Percentiles rank a stretch among this genome's conserved stretches.
Evolutionary conservation across 1,284 basidiomycete genomes (phyloP).

Genomic region (Leccinum cinnamomeum): DNA sequence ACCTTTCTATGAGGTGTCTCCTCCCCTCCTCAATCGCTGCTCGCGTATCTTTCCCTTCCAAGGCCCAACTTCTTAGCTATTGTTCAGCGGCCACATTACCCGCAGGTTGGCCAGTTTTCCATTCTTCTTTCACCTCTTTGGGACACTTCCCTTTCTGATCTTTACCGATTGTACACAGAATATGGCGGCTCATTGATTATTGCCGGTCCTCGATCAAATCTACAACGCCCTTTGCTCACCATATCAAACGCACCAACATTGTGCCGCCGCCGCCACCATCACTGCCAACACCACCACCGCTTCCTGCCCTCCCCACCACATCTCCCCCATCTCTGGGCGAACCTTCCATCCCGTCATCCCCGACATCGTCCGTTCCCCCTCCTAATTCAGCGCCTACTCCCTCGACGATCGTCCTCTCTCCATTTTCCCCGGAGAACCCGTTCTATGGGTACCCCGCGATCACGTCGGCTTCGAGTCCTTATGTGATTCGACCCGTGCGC

Average conservation of each 20-base stretch:
- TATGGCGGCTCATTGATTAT: slow-evolving; percentile 25
- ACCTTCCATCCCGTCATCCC: background rate
- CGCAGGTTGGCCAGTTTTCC: slow-evolving; percentile 17
- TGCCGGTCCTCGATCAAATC: slow-evolving; percentile 44
- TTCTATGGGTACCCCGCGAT: slow-evolving; percentile 81
- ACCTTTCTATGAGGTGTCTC: slow-evolving; percentile 49
- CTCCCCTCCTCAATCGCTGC: slow-evolving; percentile 69
- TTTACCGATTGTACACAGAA: background rate
- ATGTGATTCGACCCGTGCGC: slow-evolving; percentile 46
- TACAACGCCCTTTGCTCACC: slow-evolving; percentile 44
- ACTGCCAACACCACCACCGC: background rate
- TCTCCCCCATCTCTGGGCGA: background rate
- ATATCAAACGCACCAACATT: slow-evolving; percentile 2
- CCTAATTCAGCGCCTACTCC: background rate
- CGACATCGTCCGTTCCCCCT: background rate
- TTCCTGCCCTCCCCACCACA: background rate
- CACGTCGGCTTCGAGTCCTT: slow-evolving; percentile 36
- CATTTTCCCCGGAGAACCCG: slow-evolving; percentile 67
- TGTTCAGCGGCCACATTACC: slow-evolving; percentile 27
- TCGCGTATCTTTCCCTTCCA: slow-evolving; percentile 72
- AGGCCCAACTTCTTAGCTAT: slow-evolving; percentile 48
- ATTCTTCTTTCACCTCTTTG: background rate
- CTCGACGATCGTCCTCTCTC: slow-evolving; percentile 38
- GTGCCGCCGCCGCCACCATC: slow-evolving; percentile 10
- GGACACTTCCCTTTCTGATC: slow-evolving; percentile 11